Conservation (phyloP, 441 rosid genomes). For the Melianthus villosus region DNA sequence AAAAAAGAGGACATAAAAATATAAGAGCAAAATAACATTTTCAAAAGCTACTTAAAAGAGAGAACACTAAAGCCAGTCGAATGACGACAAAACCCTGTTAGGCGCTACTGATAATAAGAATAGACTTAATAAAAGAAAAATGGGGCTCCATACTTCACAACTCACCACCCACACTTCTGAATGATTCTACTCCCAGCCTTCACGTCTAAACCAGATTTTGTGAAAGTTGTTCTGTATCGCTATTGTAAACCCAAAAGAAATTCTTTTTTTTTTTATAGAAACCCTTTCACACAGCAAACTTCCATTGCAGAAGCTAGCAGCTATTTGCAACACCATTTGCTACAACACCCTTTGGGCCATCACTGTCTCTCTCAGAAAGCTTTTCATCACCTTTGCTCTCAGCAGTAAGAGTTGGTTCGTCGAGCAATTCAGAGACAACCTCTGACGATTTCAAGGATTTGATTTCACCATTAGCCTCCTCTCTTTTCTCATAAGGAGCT, state of each 20-base stretch:
- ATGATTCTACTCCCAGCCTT: constrained; percentile 5
- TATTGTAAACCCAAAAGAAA: not conserved
- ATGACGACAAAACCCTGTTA: constrained; percentile 12
- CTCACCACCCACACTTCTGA: constrained; percentile 4
- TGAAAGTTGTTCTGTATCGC: constrained; percentile 4
- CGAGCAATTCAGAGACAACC: constrained; percentile 12
- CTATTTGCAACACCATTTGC: constrained; percentile 34
- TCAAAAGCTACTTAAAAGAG: not conserved
- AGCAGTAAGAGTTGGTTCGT: constrained; percentile 19
- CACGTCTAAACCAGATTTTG: not conserved
- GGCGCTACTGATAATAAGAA: constrained; percentile 14
- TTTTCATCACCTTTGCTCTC: constrained; percentile 26
- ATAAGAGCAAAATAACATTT: no score
- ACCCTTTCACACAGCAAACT: constrained; percentile 12
- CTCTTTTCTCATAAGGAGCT: constrained; percentile 31
- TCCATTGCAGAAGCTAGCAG: constrained; percentile 20
- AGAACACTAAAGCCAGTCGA: not conserved
- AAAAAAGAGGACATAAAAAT: no score
- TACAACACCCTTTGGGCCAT: constrained; percentile 16
- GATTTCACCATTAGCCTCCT: constrained; percentile 13
- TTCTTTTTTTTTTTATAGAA: no score
- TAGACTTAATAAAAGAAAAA: not conserved
- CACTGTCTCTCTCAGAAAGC: constrained; percentile 20
- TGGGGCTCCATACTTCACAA: not conserved
- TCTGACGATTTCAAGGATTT: constrained; percentile 14